A percentile compares a stretch with the other conserved stretches of the same genome.
phyloP scores from a whole-genome alignment of 2,329 filamentous ascomycete species.

The Colletotrichum musae region DNA sequence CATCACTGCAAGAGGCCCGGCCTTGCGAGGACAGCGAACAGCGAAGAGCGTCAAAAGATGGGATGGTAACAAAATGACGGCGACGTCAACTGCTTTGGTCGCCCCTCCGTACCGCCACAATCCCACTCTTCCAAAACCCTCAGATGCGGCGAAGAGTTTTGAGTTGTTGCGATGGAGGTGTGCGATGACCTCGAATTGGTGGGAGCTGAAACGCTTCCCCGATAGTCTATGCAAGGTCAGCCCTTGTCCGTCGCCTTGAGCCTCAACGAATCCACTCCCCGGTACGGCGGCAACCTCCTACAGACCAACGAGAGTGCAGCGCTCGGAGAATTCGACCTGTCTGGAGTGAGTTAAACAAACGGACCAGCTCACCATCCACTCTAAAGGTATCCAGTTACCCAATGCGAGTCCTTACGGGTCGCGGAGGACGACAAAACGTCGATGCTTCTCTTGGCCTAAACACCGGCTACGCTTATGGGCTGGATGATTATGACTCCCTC shows the following conservation, averaged over 20 bases:
- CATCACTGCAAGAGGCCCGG: slow-evolving; percentile 27
- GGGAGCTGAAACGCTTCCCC: slow-evolving; percentile 37
- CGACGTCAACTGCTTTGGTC: slow-evolving; percentile 17
- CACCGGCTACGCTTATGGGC: not conserved
- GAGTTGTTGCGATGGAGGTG: slow-evolving; percentile 40
- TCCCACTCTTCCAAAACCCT: slow-evolving; percentile 37
- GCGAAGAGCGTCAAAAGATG: slow-evolving; percentile 1
- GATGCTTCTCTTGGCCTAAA: slow-evolving; percentile 1
- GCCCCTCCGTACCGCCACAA: slow-evolving; percentile 31
- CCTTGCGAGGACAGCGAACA: slow-evolving; percentile 24
- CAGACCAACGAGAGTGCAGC: slow-evolving; percentile 20
- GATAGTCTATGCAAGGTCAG: slow-evolving; percentile 34
- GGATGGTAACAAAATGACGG: slow-evolving; percentile 28
- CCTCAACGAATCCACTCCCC: slow-evolving; percentile 26
- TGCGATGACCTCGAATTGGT: slow-evolving; percentile 35
- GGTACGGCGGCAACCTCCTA: slow-evolving; percentile 23
- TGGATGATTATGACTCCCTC: slow-evolving; percentile 1
- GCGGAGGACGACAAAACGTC: not conserved
- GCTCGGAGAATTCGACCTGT: slow-evolving; percentile 28
- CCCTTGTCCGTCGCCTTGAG: slow-evolving; percentile 36
- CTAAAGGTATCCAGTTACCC: not conserved
- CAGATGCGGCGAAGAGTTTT: slow-evolving; percentile 33
- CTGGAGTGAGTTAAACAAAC: slow-evolving; percentile 18
- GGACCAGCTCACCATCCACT: not conserved
- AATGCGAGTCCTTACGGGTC: not conserved